Conservation (phyloP, 1,139 yeast genomes). For the Hansenula lynferdii region DNA sequence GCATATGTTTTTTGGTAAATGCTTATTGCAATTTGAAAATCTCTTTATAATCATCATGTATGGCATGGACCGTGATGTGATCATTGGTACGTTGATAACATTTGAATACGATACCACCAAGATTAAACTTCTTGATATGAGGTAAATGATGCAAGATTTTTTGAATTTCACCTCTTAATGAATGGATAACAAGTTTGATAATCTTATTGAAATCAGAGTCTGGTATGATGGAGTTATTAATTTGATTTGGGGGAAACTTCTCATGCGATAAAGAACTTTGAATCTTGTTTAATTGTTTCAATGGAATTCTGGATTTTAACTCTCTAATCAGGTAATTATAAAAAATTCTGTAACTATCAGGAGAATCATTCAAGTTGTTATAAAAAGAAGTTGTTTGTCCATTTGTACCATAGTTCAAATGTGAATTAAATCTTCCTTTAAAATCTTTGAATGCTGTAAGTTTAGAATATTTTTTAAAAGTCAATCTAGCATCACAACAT, state of each 20-base stretch:
- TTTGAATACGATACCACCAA: slow-evolving; percentile 17
- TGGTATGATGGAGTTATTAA: slow-evolving; percentile 8
- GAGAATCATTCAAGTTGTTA: slow-evolving; percentile 9
- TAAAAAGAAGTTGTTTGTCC: slow-evolving; percentile 5
- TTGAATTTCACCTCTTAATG: slow-evolving; percentile 9
- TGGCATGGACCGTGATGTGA: slow-evolving; percentile 3
- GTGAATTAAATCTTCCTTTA: slow-evolving; percentile 18
- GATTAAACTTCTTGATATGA: slow-evolving; percentile 10
- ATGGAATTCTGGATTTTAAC: slow-evolving; percentile 20
- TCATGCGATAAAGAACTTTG: slow-evolving; percentile 12
- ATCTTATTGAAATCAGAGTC: slow-evolving; percentile 8
- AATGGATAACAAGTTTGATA: slow-evolving; percentile 13
- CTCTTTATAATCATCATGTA: slow-evolving; percentile 15
- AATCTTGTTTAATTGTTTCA: slow-evolving; percentile 16
- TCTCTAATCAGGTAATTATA: slow-evolving; percentile 20
- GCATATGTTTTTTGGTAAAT: no score
- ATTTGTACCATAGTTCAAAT: slow-evolving; percentile 9
- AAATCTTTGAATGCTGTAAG: slow-evolving; percentile 20
- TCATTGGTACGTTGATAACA: neutral
- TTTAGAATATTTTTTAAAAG: slow-evolving; percentile 12
- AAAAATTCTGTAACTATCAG: slow-evolving; percentile 20
- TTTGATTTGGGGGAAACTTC: slow-evolving; percentile 11
- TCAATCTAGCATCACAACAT: slow-evolving; percentile 17
- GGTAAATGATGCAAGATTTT: slow-evolving; percentile 6
- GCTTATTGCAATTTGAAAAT: no score